Base-by-base conservation (phyloP, 352 stramenopile genomes). In the Phytophthora ramorum region DNA sequence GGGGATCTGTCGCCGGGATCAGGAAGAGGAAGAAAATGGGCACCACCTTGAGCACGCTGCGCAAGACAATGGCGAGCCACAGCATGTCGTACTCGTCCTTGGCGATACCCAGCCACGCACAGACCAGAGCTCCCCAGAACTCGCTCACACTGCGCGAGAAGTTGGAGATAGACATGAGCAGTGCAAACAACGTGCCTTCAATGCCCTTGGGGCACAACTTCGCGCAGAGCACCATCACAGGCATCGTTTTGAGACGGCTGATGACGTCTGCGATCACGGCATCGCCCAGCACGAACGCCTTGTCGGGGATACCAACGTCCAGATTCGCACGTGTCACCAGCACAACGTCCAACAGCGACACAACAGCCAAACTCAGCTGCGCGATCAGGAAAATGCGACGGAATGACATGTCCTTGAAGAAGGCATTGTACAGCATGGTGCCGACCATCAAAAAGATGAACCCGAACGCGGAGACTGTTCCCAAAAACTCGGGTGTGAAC, bases 161-260 rank as follows among this genome's bases (percentile, higher is more conserved):
- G 80, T 99, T 99, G 63, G 96, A 98, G 58, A 99, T 98, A 0
- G 89, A 98, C 97, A 99, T 99, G 48, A 99, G 79, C 40, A 97
- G 83, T 6, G 96, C 97, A 83, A 99, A 99, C 9, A 99, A 75
- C 10, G 97, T 98, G 32, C 96, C 96, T 71, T 99, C 97, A 20
- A 99, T 87, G 38, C 97, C 97, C 47, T 91, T 91, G 8, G 97
- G 97, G 58, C 97, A 99, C 20, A 99, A 69, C 54, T 93, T 93
- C 9, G 96, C 93, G 37, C 96, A 97, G 8, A 99, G 79, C 17
- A 99, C 95, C 38, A 99, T 82, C 38, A 97, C 97, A 3, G 97
- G 97, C 75, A 99, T 96, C 5, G 85, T 91, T 70, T 95, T 95
- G 28, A 95, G 70, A 0, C 86, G 84, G 38, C 86, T 87, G 48